phyloP scores from a whole-genome alignment of 192 early-diverging fungal species.

The Chytriomyces sp. region DNA sequence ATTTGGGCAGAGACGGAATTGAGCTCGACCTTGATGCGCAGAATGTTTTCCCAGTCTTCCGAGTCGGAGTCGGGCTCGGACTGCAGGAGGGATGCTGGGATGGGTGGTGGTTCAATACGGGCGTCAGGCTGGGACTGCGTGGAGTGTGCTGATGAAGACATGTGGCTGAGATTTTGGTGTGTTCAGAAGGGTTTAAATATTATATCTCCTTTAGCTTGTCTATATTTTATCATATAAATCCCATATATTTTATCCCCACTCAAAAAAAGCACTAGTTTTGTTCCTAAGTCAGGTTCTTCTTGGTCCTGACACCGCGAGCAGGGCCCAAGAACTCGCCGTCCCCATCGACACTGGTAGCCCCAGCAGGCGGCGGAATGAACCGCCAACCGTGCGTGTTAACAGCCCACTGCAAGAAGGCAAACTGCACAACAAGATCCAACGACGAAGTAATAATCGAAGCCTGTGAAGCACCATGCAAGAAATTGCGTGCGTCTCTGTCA shows the following conservation, averaged over 20 bases:
- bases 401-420: neutral
- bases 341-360: neutral
- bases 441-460: neutral
- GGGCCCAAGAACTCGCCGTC: neutral
- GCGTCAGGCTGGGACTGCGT: neutral
- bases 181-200: neutral
- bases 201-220: neutral
- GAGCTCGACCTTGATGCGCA: neutral
- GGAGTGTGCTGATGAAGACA: neutral
- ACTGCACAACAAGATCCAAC: conserved; percentile 8
- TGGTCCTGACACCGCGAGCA: too few species aligned
- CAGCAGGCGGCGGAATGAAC: neutral
- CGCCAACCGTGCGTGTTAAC: neutral
- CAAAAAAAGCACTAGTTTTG: neutral
- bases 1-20: too few species aligned
- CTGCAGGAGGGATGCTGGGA: neutral
- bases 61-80: neutral
- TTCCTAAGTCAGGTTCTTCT: neutral
- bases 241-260: neutral
- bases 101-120: neutral
- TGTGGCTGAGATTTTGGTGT: neutral
- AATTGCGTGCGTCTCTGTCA: neutral
- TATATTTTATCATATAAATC: neutral
- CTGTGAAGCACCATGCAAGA: neutral
- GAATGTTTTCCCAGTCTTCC: conserved; percentile 1